Evolutionary conservation across 2,329 filamentous ascomycete genomes (phyloP).

Genomic region (Colletotrichum eremochloae): DNA sequence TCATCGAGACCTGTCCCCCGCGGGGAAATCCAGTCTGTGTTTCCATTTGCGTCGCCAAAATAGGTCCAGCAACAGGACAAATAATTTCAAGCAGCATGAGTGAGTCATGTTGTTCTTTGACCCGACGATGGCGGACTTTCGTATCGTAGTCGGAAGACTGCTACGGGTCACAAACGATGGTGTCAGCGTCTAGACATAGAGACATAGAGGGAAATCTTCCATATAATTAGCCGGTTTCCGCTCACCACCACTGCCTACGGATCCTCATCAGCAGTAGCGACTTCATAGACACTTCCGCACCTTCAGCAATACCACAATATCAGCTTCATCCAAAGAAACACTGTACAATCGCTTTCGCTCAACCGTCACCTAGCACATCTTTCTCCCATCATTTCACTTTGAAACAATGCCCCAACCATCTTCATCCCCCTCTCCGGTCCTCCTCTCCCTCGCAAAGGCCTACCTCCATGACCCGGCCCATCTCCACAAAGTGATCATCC

Average conservation of each 20-base stretch:
- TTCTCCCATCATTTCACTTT: background rate
- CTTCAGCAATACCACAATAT: background rate
- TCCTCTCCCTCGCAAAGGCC: slow-evolving; percentile 22
- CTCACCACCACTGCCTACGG: background rate
- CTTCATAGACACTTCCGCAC: background rate
- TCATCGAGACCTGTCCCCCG: background rate
- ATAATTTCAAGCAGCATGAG: background rate
- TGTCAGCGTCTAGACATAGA: background rate
- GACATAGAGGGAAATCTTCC: background rate
- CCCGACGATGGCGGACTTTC: background rate
- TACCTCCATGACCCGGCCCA: slow-evolving; percentile 34
- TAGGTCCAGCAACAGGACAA: background rate
- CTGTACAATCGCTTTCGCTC: background rate
- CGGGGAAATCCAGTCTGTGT: background rate
- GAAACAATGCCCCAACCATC: slow-evolving; percentile 23
- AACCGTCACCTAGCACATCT: background rate
- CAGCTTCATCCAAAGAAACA: background rate
- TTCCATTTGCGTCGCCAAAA: background rate
- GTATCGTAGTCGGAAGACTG: background rate
- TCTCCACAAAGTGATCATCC: slow-evolving; percentile 27
- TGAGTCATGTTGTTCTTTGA: background rate
- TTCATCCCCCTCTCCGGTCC: background rate
- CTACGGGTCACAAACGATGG: background rate
- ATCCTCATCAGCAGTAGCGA: background rate
- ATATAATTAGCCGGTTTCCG: background rate